Percentiles rank a stretch among this genome's conserved stretches.
These are phyloP conservation scores for Hansenula lynferdii DNA, from an alignment of 1,139 yeast species.

Conservation along the genomic window DNA sequence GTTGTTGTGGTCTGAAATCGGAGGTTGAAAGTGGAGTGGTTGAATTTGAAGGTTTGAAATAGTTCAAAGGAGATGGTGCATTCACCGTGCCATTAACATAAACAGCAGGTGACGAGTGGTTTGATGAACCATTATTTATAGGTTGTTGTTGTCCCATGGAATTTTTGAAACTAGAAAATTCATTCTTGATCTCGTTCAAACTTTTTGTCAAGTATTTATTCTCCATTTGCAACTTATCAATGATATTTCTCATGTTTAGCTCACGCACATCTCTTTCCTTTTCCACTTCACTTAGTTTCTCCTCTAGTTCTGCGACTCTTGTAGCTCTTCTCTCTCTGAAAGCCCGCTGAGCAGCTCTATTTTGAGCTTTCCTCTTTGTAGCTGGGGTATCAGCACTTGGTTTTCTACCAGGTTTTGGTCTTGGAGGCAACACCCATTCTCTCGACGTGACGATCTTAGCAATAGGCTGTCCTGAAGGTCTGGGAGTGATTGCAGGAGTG, in stretches of 20 bases:
- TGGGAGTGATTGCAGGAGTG: constrained; percentile 2
- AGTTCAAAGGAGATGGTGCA: constrained; percentile 21
- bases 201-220: constrained; percentile 27
- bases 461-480: constrained; percentile 8
- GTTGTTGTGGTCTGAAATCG: constrained; percentile 5
- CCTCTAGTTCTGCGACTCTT: constrained; percentile 46
- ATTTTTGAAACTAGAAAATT: constrained; percentile 18
- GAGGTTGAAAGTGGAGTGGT: constrained; percentile 5
- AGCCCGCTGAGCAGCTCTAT: constrained; percentile 93
- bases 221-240: constrained; percentile 29
- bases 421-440: constrained; percentile 88
- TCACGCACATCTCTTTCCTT: constrained; percentile 60
- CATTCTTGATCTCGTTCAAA: constrained; percentile 23
- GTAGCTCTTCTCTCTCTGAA: constrained; percentile 41
- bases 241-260: constrained; percentile 45
- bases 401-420: constrained; percentile 88
- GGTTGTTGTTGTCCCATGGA: constrained; percentile 5
- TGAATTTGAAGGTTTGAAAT: constrained; percentile 15
- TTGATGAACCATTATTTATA: constrained; percentile 6
- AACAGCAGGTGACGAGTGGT: constrained; percentile 17
- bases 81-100: constrained; percentile 19
- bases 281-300: constrained; percentile 55
- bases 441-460: constrained; percentile 66
- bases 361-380: constrained; percentile 83
- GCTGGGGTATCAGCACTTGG: constrained; percentile 72